These are phyloP conservation scores for Agrocybe pediades DNA, from an alignment of 768 basidiomycete species.

Conservation along the genomic window DNA sequence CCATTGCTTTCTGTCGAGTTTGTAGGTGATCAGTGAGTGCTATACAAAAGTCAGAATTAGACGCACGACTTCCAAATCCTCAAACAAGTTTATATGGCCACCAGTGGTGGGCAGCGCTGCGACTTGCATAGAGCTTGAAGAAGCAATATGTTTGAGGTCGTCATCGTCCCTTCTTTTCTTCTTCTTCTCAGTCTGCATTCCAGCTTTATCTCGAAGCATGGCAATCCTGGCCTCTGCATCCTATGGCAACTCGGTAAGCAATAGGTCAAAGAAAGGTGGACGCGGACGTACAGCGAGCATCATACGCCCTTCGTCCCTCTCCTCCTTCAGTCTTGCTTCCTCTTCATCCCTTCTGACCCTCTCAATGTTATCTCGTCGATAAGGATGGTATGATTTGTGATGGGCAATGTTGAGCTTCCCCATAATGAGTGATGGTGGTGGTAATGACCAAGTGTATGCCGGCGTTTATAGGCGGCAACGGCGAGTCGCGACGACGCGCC, in stretches of 20 bases:
- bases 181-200: constrained; percentile 32
- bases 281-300: constrained; percentile 62
- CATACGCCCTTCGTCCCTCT: constrained; percentile 65
- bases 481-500: too few relatives aligned
- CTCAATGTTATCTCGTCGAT: constrained; percentile 83
- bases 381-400: constrained; percentile 90
- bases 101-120: constrained; percentile 46
- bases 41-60: not conserved
- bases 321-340: constrained; percentile 67
- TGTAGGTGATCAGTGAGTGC: constrained; percentile 17
- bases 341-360: constrained; percentile 81
- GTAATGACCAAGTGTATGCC: constrained; percentile 2
- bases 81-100: constrained; percentile 84
- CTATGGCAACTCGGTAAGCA: constrained; percentile 32
- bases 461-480: too few relatives aligned
- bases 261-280: not conserved
- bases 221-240: constrained; percentile 82
- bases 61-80: constrained; percentile 74
- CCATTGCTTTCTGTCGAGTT: constrained; percentile 49
- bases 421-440: constrained; percentile 42
- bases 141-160: constrained; percentile 32
- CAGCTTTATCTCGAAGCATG: constrained; percentile 62
- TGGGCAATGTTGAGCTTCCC: constrained; percentile 89
- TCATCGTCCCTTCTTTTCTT: constrained; percentile 41
- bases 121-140: constrained; percentile 31